Evolutionary conservation across 2,329 filamentous ascomycete genomes (phyloP).

Genomic region (Colletotrichum australisinense): DNA sequence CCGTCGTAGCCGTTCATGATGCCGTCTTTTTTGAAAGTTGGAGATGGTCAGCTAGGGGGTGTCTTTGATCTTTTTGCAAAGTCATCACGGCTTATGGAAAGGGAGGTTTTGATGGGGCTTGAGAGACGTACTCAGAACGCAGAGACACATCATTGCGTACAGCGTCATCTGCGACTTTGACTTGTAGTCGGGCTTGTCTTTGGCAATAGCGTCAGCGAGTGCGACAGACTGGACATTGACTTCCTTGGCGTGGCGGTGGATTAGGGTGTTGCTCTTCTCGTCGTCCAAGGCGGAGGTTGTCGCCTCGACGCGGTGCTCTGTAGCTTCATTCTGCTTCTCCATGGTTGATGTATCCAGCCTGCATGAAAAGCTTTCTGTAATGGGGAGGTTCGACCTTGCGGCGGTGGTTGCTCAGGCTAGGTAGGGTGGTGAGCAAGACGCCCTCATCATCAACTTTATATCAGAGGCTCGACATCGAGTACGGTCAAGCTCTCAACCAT

Average conservation of each 20-base stretch:
- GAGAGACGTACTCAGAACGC: conserved; percentile 23
- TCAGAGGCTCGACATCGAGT: background rate
- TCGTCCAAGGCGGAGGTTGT: conserved; percentile 30
- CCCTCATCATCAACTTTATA: background rate
- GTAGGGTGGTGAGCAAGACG: background rate
- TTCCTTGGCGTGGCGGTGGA: conserved; percentile 26
- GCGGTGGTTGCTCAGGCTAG: background rate
- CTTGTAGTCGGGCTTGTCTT: conserved; percentile 35
- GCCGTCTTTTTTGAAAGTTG: background rate
- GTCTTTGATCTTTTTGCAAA: no score
- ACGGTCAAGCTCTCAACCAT: background rate
- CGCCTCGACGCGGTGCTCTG: conserved; percentile 24
- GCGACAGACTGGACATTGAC: conserved; percentile 36
- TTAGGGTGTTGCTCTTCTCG: conserved; percentile 1
- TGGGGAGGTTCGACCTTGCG: background rate
- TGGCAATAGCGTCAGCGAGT: conserved; percentile 38
- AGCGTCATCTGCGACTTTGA: conserved; percentile 32
- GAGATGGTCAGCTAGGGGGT: background rate
- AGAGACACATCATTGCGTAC: conserved; percentile 38
- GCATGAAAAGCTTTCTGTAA: background rate
- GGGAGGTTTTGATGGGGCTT: no score
- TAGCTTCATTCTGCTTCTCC: conserved; percentile 1
- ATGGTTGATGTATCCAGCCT: background rate
- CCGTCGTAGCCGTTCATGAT: conserved; percentile 36
- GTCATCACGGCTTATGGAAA: no score